Base-by-base conservation (phyloP, 2,329 filamentous ascomycete genomes). In the Botrytis elliptica region DNA sequence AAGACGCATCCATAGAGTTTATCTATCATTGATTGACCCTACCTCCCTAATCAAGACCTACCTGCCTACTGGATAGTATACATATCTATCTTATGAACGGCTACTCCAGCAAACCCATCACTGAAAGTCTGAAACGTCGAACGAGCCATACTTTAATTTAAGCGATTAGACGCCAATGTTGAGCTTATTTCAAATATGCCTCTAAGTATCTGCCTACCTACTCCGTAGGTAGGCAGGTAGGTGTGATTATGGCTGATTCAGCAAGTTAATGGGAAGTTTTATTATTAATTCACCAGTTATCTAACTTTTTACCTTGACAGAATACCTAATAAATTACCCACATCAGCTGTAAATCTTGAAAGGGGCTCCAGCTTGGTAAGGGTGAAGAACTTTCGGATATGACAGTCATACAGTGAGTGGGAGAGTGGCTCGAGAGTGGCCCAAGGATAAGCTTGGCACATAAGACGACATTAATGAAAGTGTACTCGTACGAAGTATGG, bases 111-210 rank as follows among this genome's bases (percentile, higher is more conserved):
- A 57, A 57, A 57, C n/a, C 29, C 57, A 36, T 59, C 18, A 36
- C 29, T 36, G 33, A 22, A 25, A 36, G 20, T 36, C 33, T 62
- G 57, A 60, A 60, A 36, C 20, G 20, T 60, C 29, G 8, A 38
- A 62, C 20, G 33, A 62, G 33, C 59, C 33, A 36, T 67, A 38
- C 64, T n/a, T 38, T 40, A n/a, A 67, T 38, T 67, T 55, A 67
- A 67, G 65, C 65, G 44, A 67, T 20, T 67, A 67, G 33, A 67
- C 65, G 65, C 65, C 46, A 40, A 38, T 67, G 46, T 29, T 67
- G 33, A 67, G 65, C 65, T 38, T 36, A 52, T 20, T 40, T 20
- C 16, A 8, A 29, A 18, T 10, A 18, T 25, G 5, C 5, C 33
- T 3, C 3, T 33, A 33, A 2, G 33, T 33, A 33, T 33, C 33